These are phyloP conservation scores for Claviceps capensis DNA, from an alignment of 2,329 filamentous ascomycete genomes.

Conservation along the genomic window DNA sequence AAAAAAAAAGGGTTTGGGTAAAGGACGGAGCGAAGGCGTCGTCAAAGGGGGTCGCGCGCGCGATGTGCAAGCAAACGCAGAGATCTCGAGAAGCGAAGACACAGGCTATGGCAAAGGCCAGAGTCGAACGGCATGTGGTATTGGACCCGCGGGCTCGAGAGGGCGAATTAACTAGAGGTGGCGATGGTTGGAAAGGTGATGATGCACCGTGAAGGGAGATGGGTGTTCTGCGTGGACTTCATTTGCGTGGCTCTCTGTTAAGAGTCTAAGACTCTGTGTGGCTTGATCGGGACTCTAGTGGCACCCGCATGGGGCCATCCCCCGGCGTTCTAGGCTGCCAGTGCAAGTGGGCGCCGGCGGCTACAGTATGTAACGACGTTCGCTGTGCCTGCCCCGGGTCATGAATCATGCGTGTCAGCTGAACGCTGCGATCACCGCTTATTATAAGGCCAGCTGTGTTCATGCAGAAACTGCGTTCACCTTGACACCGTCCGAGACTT, in stretches of 20 bases:
- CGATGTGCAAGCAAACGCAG: neutral
- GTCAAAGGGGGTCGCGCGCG: conserved; percentile 2
- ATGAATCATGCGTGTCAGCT: too few relatives aligned
- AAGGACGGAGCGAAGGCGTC: neutral
- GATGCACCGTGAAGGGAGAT: too few relatives aligned
- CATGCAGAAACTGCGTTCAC: too few relatives aligned
- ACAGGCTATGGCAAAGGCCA: neutral
- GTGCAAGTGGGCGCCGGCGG: too few relatives aligned
- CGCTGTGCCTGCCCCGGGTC: too few relatives aligned
- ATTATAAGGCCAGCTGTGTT: too few relatives aligned
- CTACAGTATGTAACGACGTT: too few relatives aligned
- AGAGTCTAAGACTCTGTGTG: too few relatives aligned
- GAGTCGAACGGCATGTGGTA: conserved; percentile 10
- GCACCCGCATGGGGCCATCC: neutral
- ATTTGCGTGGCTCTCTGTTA: too few relatives aligned
- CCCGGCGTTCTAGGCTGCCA: neutral
- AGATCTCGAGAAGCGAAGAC: conserved; percentile 1
- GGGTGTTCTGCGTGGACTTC: too few relatives aligned
- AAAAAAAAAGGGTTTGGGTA: neutral
- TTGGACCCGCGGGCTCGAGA: conserved; percentile 7
- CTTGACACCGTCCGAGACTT: neutral
- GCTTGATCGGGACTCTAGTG: neutral
- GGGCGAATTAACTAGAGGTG: conserved; percentile 1
- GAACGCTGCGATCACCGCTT: too few relatives aligned
- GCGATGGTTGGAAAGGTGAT: neutral